These are phyloP conservation scores for Epichloe baconii DNA, from an alignment of 2,329 filamentous ascomycete genomes.

Conservation along the genomic window DNA sequence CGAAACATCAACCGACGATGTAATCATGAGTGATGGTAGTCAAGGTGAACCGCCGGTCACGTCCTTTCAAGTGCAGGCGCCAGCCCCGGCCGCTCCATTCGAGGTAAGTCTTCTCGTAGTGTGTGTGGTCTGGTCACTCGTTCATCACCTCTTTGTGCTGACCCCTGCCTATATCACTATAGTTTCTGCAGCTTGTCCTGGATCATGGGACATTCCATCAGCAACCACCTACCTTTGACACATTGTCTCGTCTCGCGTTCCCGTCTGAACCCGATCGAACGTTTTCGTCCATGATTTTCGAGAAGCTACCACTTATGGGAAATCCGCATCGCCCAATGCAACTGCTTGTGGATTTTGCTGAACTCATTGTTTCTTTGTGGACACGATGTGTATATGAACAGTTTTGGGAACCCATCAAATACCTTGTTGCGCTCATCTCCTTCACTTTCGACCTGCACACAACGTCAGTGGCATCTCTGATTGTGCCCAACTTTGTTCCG, in stretches of 20 bases:
- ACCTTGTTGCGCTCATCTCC: constrained; percentile 50
- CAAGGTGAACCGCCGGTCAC: constrained; percentile 6
- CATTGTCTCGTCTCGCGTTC: constrained; percentile 49
- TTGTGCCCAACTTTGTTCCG: constrained; percentile 44
- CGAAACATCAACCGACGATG: constrained; percentile 35
- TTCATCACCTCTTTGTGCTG: background rate
- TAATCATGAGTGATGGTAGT: constrained; percentile 21
- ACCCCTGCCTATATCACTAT: background rate
- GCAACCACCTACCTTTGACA: constrained; percentile 52
- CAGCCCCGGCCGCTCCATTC: constrained; percentile 22
- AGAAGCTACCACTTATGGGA: constrained; percentile 48
- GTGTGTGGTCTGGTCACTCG: background rate
- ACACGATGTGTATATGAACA: constrained; percentile 50
- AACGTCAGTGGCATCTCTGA: constrained; percentile 40
- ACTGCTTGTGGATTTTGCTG: constrained; percentile 51
- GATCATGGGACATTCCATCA: constrained; percentile 44
- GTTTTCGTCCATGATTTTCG: constrained; percentile 54
- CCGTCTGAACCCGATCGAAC: constrained; percentile 44
- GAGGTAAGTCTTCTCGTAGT: constrained; percentile 26
- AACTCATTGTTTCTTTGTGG: constrained; percentile 55
- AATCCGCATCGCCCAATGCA: constrained; percentile 34
- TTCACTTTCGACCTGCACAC: constrained; percentile 52
- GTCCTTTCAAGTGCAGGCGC: constrained; percentile 11
- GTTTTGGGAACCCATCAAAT: constrained; percentile 48
- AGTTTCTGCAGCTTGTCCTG: constrained; percentile 51